Base-by-base conservation (phyloP, 192 early-diverging fungal species). In the Coemansia furcata region DNA sequence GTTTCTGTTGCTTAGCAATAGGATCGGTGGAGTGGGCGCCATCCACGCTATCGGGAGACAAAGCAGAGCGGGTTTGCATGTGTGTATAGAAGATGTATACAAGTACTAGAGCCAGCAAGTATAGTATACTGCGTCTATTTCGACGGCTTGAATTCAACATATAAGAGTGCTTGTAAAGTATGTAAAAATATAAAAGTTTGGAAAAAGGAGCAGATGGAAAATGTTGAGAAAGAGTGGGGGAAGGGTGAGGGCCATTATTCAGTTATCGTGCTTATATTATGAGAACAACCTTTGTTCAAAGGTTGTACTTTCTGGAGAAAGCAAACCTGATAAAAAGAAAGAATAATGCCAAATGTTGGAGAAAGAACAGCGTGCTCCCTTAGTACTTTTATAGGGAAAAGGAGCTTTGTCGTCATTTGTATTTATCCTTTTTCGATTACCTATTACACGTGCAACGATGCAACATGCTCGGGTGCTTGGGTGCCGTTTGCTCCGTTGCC, bases 61-160 rank as follows among this genome's bases (percentile, higher is more conserved):
- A 15, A 5, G 54, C 1, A 15, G 33, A 4, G 30, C 54, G 29
- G 15, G 54, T 5, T 8, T 39, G 32, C 58, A 60, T 60, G 36
- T 38, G 58, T 9, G 7, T 60, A 23, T 38, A 60, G 30, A 60
- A 38, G 6, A 19, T 11, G 58, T 11, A 60, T n/a, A 39, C 58
- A 38, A 15, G 11, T 19, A 60, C 36, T 19, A 60, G 58, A 6
- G 58, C 35, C 8, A 60, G 58, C 36, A 39, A 19, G 36, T 60
- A 60, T 23, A 60, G 32, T 60, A 60, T 12, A 37, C n/a, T 21
- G 30, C 58, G 58, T 19, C 58, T 60, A 38, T 17, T 26, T 23
- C 58, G 58, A 23, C 58, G 58, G 36, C 9, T 60, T 9, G 36
- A 60, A 21, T 38, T 60, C 36, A 38, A 12, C 58, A 60, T 60